Conservation (phyloP, 176 grass and related monocot species). For the Hordeum vulgare region MorexV3_pseudomolecules_assembly NC_058519.1:642984109-642984608, state of each 20-base stretch:
- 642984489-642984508: not conserved
- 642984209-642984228: too few species aligned
- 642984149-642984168: not conserved
- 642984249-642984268: too few species aligned
- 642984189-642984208: not conserved
- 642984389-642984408: too few species aligned
- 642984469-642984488: not conserved
- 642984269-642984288: too few species aligned
- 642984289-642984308: too few species aligned
- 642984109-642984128: not conserved
- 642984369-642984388: not conserved
- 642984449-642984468: not conserved
- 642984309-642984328: too few species aligned
- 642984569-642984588: not conserved
- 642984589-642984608: slow-evolving; percentile 23
- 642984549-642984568: not conserved
- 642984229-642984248: too few species aligned
- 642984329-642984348: too few species aligned
- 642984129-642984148: not conserved
- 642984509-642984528: not conserved
- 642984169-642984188: not conserved
- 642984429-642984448: not conserved
- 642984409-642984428: too few species aligned
- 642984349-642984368: too few species aligned
- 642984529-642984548: not conserved